Percentiles rank a stretch among this genome's conserved stretches.
Evolutionary conservation across 2,329 filamentous ascomycete species (phyloP).

Genomic region (Neonectria magnoliae): DNA sequence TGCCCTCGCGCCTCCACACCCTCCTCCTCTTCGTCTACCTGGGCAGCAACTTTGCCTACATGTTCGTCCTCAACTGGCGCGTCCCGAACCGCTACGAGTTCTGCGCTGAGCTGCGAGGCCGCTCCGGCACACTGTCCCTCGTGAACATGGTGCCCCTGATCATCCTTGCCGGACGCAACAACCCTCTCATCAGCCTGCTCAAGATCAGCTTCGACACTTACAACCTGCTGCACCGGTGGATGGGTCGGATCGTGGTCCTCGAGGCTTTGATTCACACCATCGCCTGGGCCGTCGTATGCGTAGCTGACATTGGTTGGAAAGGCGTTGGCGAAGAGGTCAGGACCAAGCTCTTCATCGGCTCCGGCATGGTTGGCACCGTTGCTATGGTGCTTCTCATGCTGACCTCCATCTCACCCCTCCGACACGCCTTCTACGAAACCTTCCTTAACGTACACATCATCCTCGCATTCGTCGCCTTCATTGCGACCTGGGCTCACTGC

Average conservation of each 20-base stretch:
- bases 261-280: slow-evolving; percentile 75
- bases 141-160: slow-evolving; percentile 94
- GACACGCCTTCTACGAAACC: slow-evolving; percentile 97
- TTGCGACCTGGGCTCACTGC: slow-evolving; percentile 83
- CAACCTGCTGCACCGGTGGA: slow-evolving; percentile 79
- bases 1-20: slow-evolving; percentile 72
- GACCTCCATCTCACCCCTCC: slow-evolving; percentile 78
- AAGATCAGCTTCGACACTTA: slow-evolving; percentile 96
- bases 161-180: slow-evolving; percentile 90
- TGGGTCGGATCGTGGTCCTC: slow-evolving; percentile 77
- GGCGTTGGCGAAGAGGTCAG: slow-evolving; percentile 65
- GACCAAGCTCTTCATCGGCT: slow-evolving; percentile 71
- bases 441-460: slow-evolving; percentile 90
- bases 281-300: slow-evolving; percentile 79
- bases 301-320: slow-evolving; percentile 70
- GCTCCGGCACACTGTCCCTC: slow-evolving; percentile 83
- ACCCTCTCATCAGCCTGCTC: slow-evolving; percentile 83
- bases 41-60: slow-evolving; percentile 70
- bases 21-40: slow-evolving; percentile 67
- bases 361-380: slow-evolving; percentile 69
- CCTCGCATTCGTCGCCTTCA: slow-evolving; percentile 73
- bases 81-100: slow-evolving; percentile 69
- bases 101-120: slow-evolving; percentile 83
- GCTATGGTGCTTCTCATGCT: slow-evolving; percentile 74
- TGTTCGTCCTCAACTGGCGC: slow-evolving; percentile 69